These are phyloP conservation scores for Zostera marina DNA, from an alignment of 116 monocot genomes.

Conservation along the genomic window DNA sequence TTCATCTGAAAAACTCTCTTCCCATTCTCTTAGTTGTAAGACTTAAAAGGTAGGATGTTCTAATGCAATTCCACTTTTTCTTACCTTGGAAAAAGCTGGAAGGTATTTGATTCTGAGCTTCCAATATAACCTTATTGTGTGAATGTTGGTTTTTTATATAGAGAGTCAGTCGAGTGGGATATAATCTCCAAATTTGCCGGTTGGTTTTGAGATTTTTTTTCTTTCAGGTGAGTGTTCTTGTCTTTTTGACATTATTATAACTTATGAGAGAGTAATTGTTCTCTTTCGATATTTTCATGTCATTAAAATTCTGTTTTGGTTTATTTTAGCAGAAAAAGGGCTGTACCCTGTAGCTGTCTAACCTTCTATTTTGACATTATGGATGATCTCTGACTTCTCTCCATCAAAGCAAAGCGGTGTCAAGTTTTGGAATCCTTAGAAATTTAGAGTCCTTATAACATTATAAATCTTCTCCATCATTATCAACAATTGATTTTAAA, in stretches of 20 bases:
- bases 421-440: too few species aligned
- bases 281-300: neutral
- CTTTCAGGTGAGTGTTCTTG: slow-evolving; percentile 47
- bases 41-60: slow-evolving; percentile 43
- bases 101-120: slow-evolving; percentile 12
- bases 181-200: slow-evolving; percentile 48
- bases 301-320: neutral
- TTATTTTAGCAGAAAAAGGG: too few species aligned
- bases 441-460: too few species aligned
- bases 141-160: slow-evolving; percentile 31
- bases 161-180: slow-evolving; percentile 47
- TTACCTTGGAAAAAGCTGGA: slow-evolving; percentile 12
- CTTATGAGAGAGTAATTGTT: too few species aligned
- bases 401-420: too few species aligned
- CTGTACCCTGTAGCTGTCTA: too few species aligned
- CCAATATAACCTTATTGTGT: slow-evolving; percentile 27
- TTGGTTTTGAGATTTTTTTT: slow-evolving; percentile 24
- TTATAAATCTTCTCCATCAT: too few species aligned
- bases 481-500: too few species aligned
- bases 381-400: too few species aligned
- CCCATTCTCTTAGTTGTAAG: slow-evolving; percentile 13
- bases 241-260: too few species aligned
- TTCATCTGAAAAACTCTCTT: slow-evolving; percentile 17
- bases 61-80: slow-evolving; percentile 10
- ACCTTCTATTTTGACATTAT: too few species aligned